phyloP scores from a whole-genome alignment of 1,139 yeast genomes.

The Lodderomyces margitis region DNA sequence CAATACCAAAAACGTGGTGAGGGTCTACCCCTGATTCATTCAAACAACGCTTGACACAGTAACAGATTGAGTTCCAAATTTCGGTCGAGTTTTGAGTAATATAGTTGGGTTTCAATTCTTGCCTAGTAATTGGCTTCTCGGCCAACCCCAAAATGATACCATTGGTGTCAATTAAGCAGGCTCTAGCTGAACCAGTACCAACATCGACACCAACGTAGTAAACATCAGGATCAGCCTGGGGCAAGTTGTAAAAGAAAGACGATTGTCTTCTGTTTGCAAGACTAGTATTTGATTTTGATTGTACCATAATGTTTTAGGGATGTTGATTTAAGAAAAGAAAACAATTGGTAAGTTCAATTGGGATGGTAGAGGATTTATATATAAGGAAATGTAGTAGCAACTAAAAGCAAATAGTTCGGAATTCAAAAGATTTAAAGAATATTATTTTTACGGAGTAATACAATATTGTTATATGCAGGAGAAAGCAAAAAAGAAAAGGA shows the following conservation, averaged over 20 bases:
- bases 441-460: neutral
- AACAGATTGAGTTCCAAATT: constrained; percentile 87
- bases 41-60: constrained; percentile 72
- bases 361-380: neutral
- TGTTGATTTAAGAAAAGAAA: neutral
- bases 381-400: neutral
- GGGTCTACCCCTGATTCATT: constrained; percentile 74
- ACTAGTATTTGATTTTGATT: constrained; percentile 29
- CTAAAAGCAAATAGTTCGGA: neutral
- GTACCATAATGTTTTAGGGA: constrained; percentile 11
- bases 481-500: neutral
- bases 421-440: neutral
- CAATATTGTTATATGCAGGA: neutral
- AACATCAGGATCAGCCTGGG: constrained; percentile 48
- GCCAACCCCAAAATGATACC: constrained; percentile 83
- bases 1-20: constrained; percentile 72
- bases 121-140: constrained; percentile 75
- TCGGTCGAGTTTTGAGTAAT: constrained; percentile 89
- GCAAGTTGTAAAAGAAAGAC: constrained; percentile 37
- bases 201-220: constrained; percentile 93
- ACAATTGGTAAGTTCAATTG: too few species aligned
- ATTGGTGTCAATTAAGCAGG: constrained; percentile 79
- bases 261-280: constrained; percentile 39
- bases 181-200: constrained; percentile 96
- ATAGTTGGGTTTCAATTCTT: constrained; percentile 66